A percentile compares a stretch with the other conserved stretches of the same genome.
These are phyloP conservation scores for Chytriomyces hyalinus DNA, from an alignment of 192 early-diverging fungal species.

Conservation along the genomic window DNA sequence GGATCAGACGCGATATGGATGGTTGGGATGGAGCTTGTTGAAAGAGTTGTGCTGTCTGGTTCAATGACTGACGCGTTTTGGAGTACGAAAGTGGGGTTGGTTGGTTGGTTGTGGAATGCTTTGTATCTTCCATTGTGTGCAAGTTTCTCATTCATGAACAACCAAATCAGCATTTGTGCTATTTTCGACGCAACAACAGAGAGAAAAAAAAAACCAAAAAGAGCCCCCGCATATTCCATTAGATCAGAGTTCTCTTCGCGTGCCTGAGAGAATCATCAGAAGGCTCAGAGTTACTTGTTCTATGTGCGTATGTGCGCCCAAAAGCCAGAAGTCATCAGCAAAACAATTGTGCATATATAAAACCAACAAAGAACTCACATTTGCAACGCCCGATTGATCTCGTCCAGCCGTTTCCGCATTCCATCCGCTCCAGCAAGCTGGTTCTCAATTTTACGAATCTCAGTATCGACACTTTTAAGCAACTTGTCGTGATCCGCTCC, in stretches of 20 bases:
- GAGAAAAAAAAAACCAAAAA: too few relatives aligned
- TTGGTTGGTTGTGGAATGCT: too few relatives aligned
- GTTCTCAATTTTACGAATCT: slow-evolving; percentile 49
- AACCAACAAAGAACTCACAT: slow-evolving; percentile 8
- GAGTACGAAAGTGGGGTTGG: too few relatives aligned
- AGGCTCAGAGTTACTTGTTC: not conserved
- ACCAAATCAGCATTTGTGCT: too few relatives aligned
- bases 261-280: slow-evolving; percentile 45
- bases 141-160: too few relatives aligned
- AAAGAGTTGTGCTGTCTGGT: not conserved
- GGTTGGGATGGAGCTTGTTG: not conserved
- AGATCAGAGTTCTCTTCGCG: slow-evolving; percentile 57
- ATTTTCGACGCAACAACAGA: too few relatives aligned
- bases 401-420: slow-evolving; percentile 45
- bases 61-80: too few relatives aligned
- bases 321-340: not conserved
- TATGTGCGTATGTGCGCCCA: not conserved
- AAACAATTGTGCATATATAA: not conserved
- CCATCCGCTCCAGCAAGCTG: slow-evolving; percentile 43
- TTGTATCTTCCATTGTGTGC: too few relatives aligned
- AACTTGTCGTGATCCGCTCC: slow-evolving; percentile 30
- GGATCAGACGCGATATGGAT: not conserved
- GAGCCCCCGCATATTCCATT: not conserved
- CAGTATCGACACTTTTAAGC: slow-evolving; percentile 45
- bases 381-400: slow-evolving; percentile 53